These are phyloP conservation scores for Monilinia polystroma DNA, from an alignment of 2,329 filamentous ascomycete genomes.

Conservation along the genomic window DNA sequence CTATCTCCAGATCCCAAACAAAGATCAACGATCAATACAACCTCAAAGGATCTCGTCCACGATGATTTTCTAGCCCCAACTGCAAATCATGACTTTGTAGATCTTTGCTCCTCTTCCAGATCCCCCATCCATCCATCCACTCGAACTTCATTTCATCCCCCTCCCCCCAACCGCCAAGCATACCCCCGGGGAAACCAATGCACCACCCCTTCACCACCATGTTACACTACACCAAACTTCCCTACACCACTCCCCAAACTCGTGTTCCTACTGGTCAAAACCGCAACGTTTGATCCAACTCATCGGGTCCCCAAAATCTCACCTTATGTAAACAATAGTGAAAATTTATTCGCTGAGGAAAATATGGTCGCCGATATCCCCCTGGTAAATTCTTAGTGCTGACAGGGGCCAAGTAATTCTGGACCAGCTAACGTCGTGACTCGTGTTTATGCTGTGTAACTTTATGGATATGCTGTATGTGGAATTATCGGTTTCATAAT, in stretches of 20 bases:
- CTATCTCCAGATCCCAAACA: slow-evolving; percentile 11
- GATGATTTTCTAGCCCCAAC: slow-evolving; percentile 1
- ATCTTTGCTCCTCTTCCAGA: background rate
- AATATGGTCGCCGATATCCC: slow-evolving; percentile 21
- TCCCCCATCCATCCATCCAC: background rate
- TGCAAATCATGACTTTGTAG: slow-evolving; percentile 6
- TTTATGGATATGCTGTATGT: background rate
- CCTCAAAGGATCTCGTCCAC: slow-evolving; percentile 5
- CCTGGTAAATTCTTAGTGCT: slow-evolving; percentile 15
- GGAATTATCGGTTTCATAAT: slow-evolving; percentile 9
- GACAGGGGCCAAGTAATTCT: background rate
- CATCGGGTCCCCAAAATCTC: slow-evolving; percentile 19
- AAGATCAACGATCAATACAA: slow-evolving; percentile 5
- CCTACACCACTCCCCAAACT: background rate
- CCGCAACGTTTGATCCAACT: slow-evolving; percentile 21
- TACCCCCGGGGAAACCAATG: background rate
- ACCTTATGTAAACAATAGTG: background rate
- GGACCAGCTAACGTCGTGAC: slow-evolving; percentile 13
- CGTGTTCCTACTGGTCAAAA: slow-evolving; percentile 7
- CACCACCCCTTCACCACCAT: background rate
- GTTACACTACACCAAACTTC: background rate
- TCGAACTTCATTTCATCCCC: background rate
- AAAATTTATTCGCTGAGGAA: background rate
- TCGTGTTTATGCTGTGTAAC: slow-evolving; percentile 14
- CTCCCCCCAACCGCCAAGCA: background rate